Percentiles rank a stretch among this genome's conserved stretches.
Conservation (phyloP, 2,329 filamentous ascomycete species). For the Hortaea werneckii region DNA sequence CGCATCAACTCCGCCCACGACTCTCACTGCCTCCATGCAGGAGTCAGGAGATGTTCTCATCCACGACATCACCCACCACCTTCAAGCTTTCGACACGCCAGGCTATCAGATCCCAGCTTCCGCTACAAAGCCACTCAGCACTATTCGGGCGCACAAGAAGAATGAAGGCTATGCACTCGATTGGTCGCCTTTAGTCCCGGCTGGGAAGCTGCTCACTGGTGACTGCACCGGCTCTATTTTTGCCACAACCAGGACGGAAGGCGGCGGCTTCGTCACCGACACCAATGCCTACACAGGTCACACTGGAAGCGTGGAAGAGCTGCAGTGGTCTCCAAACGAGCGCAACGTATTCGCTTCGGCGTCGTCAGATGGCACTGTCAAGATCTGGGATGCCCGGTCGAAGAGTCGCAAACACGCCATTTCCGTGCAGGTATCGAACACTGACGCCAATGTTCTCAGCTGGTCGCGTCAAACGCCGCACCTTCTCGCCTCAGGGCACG, state of each 20-base stretch:
- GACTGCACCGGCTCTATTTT: conserved; percentile 88
- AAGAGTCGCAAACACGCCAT: conserved; percentile 84
- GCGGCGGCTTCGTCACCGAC: conserved; percentile 83
- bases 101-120: conserved; percentile 69
- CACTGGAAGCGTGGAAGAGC: conserved; percentile 75
- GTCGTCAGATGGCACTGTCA: conserved; percentile 86
- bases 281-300: conserved; percentile 76
- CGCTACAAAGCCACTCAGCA: conserved; percentile 75
- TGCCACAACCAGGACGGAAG: conserved; percentile 73
- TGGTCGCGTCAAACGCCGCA: conserved; percentile 87
- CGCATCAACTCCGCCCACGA: conserved; percentile 62
- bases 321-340: conserved; percentile 94
- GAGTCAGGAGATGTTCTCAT: conserved; percentile 83
- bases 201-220: conserved; percentile 80
- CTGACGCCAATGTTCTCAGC: conserved; percentile 91
- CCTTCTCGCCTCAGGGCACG: conserved; percentile 81
- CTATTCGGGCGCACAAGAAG: conserved; percentile 78
- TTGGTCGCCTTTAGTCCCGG: conserved; percentile 75
- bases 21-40: conserved; percentile 82
- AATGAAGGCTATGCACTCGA: conserved; percentile 90
- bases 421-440: conserved; percentile 69
- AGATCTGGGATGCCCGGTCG: conserved; percentile 88
- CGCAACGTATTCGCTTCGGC: conserved; percentile 89
- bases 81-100: conserved; percentile 80
- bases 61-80: conserved; percentile 85